phyloP scores from a whole-genome alignment of 202 grass and related monocot genomes.

The Setaria italica region DNA sequence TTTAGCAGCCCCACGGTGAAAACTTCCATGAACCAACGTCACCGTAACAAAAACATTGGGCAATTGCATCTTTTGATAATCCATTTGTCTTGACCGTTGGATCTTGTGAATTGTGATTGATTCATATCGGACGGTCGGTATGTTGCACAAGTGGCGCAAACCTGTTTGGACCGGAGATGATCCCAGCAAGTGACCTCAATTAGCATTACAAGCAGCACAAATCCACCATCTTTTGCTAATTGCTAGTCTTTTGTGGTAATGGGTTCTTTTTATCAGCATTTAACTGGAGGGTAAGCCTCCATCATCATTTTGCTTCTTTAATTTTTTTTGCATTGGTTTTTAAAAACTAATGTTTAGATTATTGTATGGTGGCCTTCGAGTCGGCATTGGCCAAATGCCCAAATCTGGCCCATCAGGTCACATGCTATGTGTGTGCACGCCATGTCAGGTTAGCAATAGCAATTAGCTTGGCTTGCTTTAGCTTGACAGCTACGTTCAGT shows the following conservation, averaged over 20 bases:
- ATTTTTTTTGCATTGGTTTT: neutral
- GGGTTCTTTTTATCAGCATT: constrained; percentile 2
- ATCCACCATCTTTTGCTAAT: neutral
- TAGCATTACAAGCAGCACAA: neutral
- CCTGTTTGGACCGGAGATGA: neutral
- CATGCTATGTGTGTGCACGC: neutral
- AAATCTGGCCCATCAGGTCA: neutral
- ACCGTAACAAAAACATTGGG: neutral
- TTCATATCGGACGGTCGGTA: neutral
- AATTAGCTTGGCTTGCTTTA: constrained; percentile 25
- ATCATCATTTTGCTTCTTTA: neutral
- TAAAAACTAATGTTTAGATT: neutral
- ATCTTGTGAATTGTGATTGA: neutral
- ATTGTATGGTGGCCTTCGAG: neutral
- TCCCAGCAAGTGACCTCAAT: neutral
- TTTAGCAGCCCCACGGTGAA: constrained; percentile 22
- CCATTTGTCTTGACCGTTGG: neutral
- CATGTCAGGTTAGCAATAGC: neutral
- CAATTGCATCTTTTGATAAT: neutral
- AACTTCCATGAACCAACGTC: neutral
- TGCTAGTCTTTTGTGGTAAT: neutral
- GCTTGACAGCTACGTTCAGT: constrained; percentile 39
- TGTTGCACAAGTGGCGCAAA: neutral
- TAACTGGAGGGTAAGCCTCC: neutral
- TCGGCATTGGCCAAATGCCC: constrained; percentile 29